A percentile compares a stretch with the other conserved stretches of the same genome.
Evolutionary conservation across 225 moss, liverwort and hornwort species (phyloP).

Genomic region (Pseudisothecium myosuroides): DNA sequence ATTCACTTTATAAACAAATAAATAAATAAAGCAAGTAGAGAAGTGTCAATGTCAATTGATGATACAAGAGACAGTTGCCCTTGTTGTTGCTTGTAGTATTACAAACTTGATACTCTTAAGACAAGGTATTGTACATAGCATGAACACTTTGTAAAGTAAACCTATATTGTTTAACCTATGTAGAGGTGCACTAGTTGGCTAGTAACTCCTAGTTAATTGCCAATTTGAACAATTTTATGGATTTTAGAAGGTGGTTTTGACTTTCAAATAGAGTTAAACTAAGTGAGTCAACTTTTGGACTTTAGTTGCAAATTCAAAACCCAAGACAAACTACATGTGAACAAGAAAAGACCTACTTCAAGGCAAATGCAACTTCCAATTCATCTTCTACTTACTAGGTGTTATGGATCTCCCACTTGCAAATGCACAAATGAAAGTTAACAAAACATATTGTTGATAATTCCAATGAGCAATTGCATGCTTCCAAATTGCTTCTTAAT

Average conservation of each 20-base stretch:
- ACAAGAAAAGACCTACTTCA: not conserved
- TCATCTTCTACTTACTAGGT: not conserved
- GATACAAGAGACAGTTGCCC: too few relatives aligned
- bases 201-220: not conserved
- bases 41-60: rapidly evolving
- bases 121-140: not conserved
- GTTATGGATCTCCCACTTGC: not conserved
- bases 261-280: not conserved
- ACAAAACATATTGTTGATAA: rapidly evolving
- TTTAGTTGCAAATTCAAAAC: not conserved
- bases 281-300: not conserved
- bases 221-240: not conserved
- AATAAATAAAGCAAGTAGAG: too few relatives aligned
- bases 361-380: not conserved
- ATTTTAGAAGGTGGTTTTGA: too few relatives aligned
- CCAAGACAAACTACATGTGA: not conserved
- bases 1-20: not conserved
- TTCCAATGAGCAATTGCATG: not conserved
- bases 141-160: not conserved
- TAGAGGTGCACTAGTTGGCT: not conserved
- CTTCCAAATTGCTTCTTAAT: not conserved
- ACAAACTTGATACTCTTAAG: not conserved
- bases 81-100: not conserved
- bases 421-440: not conserved
- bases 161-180: not conserved